Conservation (phyloP, 2,329 filamentous ascomycete genomes). For the Simplicillium sp. region DNA sequence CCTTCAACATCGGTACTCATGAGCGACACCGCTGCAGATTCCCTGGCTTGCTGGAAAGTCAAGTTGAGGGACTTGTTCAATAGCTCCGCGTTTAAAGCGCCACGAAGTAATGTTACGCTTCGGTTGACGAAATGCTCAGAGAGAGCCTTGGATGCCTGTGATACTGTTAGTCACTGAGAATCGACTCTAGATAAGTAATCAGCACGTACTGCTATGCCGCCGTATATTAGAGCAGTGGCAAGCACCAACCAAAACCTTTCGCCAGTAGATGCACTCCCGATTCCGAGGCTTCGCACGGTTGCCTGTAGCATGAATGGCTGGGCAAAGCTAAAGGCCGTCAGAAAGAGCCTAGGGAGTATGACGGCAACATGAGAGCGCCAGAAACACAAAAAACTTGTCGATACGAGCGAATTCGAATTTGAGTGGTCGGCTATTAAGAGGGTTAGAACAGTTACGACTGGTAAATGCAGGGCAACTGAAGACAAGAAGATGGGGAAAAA, state of each 20-base stretch:
- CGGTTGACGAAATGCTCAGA: not conserved
- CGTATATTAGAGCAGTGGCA: not conserved
- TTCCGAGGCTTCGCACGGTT: too few species aligned
- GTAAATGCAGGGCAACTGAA: not conserved
- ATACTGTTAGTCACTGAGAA: not conserved
- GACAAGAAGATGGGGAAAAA: too few species aligned
- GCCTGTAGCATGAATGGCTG: too few species aligned
- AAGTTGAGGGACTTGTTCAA: not conserved
- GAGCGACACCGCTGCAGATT: not conserved
- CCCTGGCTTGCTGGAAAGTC: not conserved
- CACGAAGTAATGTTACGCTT: not conserved
- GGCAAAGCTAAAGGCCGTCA: constrained; percentile 1
- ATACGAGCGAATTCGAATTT: too few species aligned
- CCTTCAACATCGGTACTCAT: not conserved
- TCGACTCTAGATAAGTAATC: not conserved
- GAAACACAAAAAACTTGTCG: too few species aligned
- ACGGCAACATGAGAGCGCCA: too few species aligned
- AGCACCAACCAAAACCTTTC: too few species aligned
- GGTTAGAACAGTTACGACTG: not conserved
- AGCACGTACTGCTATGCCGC: not conserved
- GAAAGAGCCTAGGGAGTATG: too few species aligned
- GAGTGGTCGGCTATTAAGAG: too few species aligned
- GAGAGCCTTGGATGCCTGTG: not conserved
- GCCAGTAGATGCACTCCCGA: too few species aligned
- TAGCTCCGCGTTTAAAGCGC: not conserved